Evolutionary conservation across 2,329 filamentous ascomycete genomes (phyloP), one percentile per base, ranked within the genome.

Genomic region (Rutstroemia sp.): DNA sequence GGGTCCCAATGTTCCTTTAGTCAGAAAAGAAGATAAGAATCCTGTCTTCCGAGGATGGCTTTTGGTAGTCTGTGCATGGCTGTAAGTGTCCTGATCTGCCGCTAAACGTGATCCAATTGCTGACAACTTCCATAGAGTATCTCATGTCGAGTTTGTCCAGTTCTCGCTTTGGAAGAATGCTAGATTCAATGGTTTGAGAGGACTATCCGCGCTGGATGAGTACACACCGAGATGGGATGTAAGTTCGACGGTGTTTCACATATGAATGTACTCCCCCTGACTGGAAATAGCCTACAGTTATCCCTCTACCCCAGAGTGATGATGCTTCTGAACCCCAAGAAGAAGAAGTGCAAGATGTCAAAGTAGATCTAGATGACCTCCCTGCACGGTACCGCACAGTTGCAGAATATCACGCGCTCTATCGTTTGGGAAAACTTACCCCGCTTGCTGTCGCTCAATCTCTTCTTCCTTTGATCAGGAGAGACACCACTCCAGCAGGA

Each of bases 351-450:
- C 71, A 75, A 38, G 71, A 79, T 3, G 69, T 71, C 49, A 67
- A 69, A 47, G 71, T 71, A 10, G 72, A 74, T 49, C 72, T 78
- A 7, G 66, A 71, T 16, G 68, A 73, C 46, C 66, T 74, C 12
- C 63, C 70, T 5, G 75, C 74, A 16, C 78, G 80, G 46, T 90
- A 88, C 72, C 82, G 85, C 69, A 87, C 87, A 3, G 80, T 84
- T 23, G 78, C 80, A 12, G 90, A 96, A 72, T 96, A 91, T 69
- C 85, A 90, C 68, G 79, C 81, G 52, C 79, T 88, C 42, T 95
- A 92, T 73, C 79, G 78, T 60, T 81, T 81, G 5, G 87, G 88
- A 51, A 74, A 79, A 58, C 68, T 86, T 57, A 94, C 89, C 0
- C 91, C 91, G 0, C 76, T 82, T 0, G 80, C 85, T 60, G 87